A percentile compares a stretch with the other conserved stretches of the same genome.
phyloP scores from a whole-genome alignment of 2,329 filamentous ascomycete genomes.

The Sporothrix brunneoviolacea region DNA sequence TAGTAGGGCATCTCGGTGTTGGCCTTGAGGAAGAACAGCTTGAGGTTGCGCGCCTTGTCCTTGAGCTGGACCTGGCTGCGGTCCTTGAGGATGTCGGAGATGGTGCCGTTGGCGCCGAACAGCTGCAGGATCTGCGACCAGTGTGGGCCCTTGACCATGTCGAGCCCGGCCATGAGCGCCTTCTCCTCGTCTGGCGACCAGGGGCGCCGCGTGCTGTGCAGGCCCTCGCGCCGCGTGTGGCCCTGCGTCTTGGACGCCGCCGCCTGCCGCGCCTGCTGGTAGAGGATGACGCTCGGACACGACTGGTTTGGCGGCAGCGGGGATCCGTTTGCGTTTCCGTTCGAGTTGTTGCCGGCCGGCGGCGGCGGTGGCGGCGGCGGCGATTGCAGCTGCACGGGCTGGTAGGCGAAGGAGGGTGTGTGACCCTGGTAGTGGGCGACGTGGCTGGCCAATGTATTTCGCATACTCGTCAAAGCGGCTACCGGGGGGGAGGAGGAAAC shows the following conservation, averaged over 20 bases:
- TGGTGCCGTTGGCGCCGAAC: constrained; percentile 71
- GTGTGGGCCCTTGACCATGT: constrained; percentile 82
- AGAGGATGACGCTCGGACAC: constrained; percentile 47
- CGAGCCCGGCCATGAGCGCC: constrained; percentile 79
- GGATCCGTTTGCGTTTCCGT: constrained; percentile 19
- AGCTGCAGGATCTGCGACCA: constrained; percentile 88
- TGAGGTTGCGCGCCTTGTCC: constrained; percentile 84
- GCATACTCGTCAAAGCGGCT: constrained; percentile 17
- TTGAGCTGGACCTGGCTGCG: constrained; percentile 88
- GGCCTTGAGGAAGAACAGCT: constrained; percentile 86
- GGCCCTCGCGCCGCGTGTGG: constrained; percentile 49
- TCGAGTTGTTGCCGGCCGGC: neutral
- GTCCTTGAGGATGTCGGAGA: constrained; percentile 79
- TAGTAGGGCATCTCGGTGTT: constrained; percentile 88
- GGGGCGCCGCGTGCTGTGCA: constrained; percentile 62
- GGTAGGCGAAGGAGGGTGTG: constrained; percentile 9
- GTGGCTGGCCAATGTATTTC: constrained; percentile 16
- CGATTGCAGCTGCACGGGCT: constrained; percentile 11
- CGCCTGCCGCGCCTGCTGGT: constrained; percentile 53
- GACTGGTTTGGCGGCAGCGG: constrained; percentile 53
- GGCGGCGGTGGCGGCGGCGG: constrained; percentile 21
- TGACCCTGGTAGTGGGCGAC: constrained; percentile 15
- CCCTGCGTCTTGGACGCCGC: constrained; percentile 50
- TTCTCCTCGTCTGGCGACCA: constrained; percentile 90
- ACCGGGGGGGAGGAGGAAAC: too few species aligned